phyloP scores from a whole-genome alignment of 345 rosid species.

The Camelina sativa region DNA sequence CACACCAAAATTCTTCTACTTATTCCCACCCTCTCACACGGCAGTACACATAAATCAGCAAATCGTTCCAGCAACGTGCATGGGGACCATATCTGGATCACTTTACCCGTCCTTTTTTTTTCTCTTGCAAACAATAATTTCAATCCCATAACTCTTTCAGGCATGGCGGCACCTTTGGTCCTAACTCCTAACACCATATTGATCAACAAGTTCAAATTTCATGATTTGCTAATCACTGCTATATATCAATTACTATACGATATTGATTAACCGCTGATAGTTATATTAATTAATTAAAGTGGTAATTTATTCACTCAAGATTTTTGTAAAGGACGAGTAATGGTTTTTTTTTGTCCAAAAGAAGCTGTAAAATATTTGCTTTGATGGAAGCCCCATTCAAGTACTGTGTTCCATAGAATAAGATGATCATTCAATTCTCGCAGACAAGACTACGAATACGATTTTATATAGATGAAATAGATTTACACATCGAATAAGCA shows the following conservation, averaged over 20 bases:
- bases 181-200: not conserved
- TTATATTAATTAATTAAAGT: not conserved
- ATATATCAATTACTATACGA: not conserved
- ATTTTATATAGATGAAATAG: not conserved
- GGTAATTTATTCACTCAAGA: not conserved
- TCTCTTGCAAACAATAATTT: not conserved
- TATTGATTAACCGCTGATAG: not conserved
- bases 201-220: not conserved
- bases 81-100: constrained; percentile 20
- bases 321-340: not conserved
- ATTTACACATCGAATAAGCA: not conserved
- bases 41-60: constrained; percentile 4
- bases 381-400: not conserved
- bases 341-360: not conserved
- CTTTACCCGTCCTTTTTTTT: not conserved
- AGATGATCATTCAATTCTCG: not conserved
- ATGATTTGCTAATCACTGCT: not conserved
- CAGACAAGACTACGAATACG: not conserved
- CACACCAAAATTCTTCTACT: too few species aligned
- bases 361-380: not conserved
- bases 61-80: constrained; percentile 8
- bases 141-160: not conserved
- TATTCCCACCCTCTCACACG: too few species aligned
- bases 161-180: not conserved
- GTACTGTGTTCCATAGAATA: not conserved